Percentiles rank a stretch among this genome's conserved stretches.
These are phyloP conservation scores for Amylostereum chailletii DNA, from an alignment of 1,284 basidiomycete species.

Conservation along the genomic window DNA sequence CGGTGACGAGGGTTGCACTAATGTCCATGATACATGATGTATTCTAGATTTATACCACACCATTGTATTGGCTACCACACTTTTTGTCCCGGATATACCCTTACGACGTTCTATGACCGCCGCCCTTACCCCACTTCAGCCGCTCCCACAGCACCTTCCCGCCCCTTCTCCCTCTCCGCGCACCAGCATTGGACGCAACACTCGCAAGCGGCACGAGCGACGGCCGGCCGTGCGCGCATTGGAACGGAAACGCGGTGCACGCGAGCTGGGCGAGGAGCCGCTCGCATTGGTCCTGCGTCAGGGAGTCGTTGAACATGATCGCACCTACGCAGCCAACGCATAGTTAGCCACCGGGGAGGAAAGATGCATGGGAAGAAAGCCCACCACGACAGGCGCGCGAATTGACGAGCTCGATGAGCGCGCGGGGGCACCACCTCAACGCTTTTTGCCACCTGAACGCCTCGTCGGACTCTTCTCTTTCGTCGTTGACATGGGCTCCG, in stretches of 20 bases:
- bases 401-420: conserved; percentile 76
- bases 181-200: conserved; percentile 5
- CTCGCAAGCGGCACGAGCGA: conserved; percentile 20
- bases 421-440: conserved; percentile 70
- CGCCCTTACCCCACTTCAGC: too few relatives aligned
- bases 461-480: conserved; percentile 13
- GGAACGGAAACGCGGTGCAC: conserved; percentile 76
- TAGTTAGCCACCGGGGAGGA: conserved; percentile 1
- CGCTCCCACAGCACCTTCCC: too few relatives aligned
- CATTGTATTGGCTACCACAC: too few relatives aligned
- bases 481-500: background rate
- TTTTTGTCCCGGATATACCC: too few relatives aligned
- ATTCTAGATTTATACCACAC: too few relatives aligned
- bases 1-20: too few relatives aligned
- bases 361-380: conserved; percentile 12
- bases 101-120: too few relatives aligned
- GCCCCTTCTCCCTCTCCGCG: background rate
- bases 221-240: conserved; percentile 81
- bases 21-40: too few relatives aligned
- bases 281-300: conserved; percentile 62
- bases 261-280: conserved; percentile 62
- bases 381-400: conserved; percentile 88
- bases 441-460: conserved; percentile 58
- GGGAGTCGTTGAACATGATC: conserved; percentile 91
- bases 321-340: conserved; percentile 47